phyloP scores from a whole-genome alignment of 106 monocot species.

The Apostasia ramifera region DNA sequence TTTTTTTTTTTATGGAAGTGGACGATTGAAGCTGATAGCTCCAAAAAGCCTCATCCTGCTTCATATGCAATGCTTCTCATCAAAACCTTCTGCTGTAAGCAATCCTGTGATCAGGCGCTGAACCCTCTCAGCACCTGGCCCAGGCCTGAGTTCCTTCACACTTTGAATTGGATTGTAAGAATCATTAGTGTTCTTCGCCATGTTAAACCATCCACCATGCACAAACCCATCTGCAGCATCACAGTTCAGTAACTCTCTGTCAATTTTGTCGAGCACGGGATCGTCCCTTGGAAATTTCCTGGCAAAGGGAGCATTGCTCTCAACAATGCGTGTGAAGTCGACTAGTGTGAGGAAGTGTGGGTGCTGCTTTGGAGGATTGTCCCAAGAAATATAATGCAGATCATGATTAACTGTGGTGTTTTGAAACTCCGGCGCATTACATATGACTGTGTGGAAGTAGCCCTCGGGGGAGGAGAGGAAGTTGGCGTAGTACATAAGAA shows the following conservation, averaged over 20 bases:
- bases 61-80: conserved; percentile 62
- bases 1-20: no score
- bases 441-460: conserved; percentile 31
- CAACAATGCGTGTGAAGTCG: conserved; percentile 35
- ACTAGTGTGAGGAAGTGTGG: conserved; percentile 46
- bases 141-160: conserved; percentile 34
- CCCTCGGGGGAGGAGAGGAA: conserved; percentile 70
- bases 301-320: conserved; percentile 44
- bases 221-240: conserved; percentile 36
- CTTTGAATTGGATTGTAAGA: conserved; percentile 14
- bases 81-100: conserved; percentile 41
- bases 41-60: no score
- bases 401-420: conserved; percentile 31
- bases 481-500: conserved; percentile 66
- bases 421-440: conserved; percentile 14
- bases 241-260: conserved; percentile 48
- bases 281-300: conserved; percentile 40
- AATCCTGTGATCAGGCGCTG: conserved; percentile 36
- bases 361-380: conserved; percentile 69
- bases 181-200: conserved; percentile 21
- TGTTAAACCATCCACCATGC: conserved; percentile 52
- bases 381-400: conserved; percentile 25
- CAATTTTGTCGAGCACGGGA: conserved; percentile 73
- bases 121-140: conserved; percentile 51
- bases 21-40: no score